These are phyloP conservation scores for Discostella stelligeroides DNA, from an alignment of 108 stramenopile genomes.

Conservation along the genomic window DNA sequence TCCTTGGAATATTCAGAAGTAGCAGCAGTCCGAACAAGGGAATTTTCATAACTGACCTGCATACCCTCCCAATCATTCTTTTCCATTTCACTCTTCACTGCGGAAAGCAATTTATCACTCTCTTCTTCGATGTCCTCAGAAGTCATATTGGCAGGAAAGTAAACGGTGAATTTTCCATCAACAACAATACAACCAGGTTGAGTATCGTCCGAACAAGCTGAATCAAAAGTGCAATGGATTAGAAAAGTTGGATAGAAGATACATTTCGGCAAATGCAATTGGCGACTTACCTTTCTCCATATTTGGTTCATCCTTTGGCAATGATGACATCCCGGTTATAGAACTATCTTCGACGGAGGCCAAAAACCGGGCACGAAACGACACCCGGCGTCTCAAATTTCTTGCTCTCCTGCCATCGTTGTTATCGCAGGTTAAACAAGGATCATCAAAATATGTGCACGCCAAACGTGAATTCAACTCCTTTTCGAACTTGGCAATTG, in stretches of 20 bases:
- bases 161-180: slow-evolving; percentile 36
- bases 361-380: slow-evolving; percentile 10
- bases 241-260: neutral
- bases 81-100: slow-evolving; percentile 31
- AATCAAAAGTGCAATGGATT: neutral
- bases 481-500: slow-evolving; percentile 37
- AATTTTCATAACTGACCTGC: slow-evolving; percentile 26
- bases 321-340: slow-evolving; percentile 38
- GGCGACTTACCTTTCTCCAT: slow-evolving; percentile 15
- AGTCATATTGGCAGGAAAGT: slow-evolving; percentile 27
- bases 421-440: slow-evolving; percentile 33
- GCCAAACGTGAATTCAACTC: slow-evolving; percentile 36
- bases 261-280: neutral
- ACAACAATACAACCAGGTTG: slow-evolving; percentile 26
- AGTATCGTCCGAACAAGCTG: neutral
- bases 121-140: slow-evolving; percentile 14
- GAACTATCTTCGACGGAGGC: slow-evolving; percentile 21
- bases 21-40: slow-evolving; percentile 3
- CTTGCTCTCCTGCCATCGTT: neutral
- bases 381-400: slow-evolving; percentile 15
- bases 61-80: slow-evolving; percentile 28
- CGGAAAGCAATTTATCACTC: slow-evolving; percentile 25
- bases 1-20: neutral
- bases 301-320: slow-evolving; percentile 31
- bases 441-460: slow-evolving; percentile 33